phyloP scores from a whole-genome alignment of 179 eudicot species.

The Amaranthus tricolor region DNA sequence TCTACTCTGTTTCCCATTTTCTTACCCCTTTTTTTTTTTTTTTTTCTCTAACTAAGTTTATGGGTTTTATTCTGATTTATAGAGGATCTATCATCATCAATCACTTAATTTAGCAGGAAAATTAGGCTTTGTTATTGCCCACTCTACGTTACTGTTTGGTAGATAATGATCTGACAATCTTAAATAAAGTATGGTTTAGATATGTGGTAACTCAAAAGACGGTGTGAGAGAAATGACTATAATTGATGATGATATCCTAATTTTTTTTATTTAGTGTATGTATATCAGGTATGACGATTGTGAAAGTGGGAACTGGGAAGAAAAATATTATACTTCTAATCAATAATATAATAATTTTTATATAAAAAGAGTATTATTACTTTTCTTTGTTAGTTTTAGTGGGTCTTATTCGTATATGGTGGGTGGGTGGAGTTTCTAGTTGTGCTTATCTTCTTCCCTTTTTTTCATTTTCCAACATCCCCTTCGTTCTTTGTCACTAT shows the following conservation, averaged over 20 bases:
- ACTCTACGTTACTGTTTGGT: not conserved
- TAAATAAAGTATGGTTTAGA: not conserved
- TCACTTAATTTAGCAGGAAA: not conserved
- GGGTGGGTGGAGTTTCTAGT: constrained; percentile 25
- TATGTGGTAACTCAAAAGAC: not conserved
- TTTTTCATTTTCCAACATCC: not conserved
- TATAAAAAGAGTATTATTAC: not conserved
- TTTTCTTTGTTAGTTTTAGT: not conserved
- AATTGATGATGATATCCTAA: not conserved
- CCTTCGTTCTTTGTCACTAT: not conserved
- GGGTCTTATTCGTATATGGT: not conserved
- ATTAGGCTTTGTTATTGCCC: not conserved
- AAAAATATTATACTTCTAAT: not conserved
- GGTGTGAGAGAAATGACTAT: constrained; percentile 9
- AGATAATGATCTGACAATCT: constrained; percentile 14
- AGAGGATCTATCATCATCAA: not conserved
- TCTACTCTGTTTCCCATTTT: constrained; percentile 2
- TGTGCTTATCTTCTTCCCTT: constrained; percentile 22
- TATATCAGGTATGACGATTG: not conserved
- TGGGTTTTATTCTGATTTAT: not conserved
- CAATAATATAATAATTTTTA: not conserved
- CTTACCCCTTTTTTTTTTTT: not conserved
- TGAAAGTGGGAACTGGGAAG: not conserved
- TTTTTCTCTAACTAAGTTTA: not conserved
- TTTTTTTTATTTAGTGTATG: not conserved